Evolutionary conservation across 2,329 filamentous ascomycete species (phyloP).

Genomic region (Fusarium sp.): DNA sequence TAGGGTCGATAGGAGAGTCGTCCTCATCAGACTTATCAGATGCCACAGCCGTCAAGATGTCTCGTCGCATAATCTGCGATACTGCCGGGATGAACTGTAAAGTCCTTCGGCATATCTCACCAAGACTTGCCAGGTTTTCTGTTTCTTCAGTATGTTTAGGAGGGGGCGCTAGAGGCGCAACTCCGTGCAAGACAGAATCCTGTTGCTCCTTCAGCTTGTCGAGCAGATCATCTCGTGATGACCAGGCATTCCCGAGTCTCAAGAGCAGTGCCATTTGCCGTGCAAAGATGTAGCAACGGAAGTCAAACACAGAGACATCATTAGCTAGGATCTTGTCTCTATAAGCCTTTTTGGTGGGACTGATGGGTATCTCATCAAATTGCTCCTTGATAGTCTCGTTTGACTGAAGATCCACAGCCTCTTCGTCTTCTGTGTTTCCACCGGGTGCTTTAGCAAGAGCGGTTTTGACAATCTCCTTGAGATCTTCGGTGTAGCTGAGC

Average conservation of each 20-base stretch:
- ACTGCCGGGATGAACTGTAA: constrained; percentile 86
- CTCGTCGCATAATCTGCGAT: constrained; percentile 80
- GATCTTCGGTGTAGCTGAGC: constrained; percentile 76
- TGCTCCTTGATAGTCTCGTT: constrained; percentile 51
- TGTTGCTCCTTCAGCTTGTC: constrained; percentile 71
- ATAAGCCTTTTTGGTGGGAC: constrained; percentile 79
- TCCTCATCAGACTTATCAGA: constrained; percentile 52
- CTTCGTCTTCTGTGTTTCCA: constrained; percentile 49
- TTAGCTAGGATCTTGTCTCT: constrained; percentile 92
- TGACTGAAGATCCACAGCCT: constrained; percentile 62
- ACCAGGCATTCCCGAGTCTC: constrained; percentile 79
- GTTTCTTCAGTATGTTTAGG: constrained; percentile 65
- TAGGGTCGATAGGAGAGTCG: constrained; percentile 45
- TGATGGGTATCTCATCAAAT: constrained; percentile 68
- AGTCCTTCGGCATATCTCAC: constrained; percentile 84
- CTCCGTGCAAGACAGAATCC: constrained; percentile 65
- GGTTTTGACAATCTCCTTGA: constrained; percentile 68
- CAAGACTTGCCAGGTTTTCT: constrained; percentile 82
- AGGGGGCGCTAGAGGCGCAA: constrained; percentile 61
- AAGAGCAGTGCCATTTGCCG: constrained; percentile 86
- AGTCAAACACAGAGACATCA: constrained; percentile 96
- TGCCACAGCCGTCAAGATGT: constrained; percentile 73
- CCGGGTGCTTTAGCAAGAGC: constrained; percentile 55
- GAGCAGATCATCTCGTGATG: constrained; percentile 69
- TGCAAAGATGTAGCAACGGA: constrained; percentile 91